phyloP scores from a whole-genome alignment of 768 basidiomycete species.

The Mycena sanguinolenta region DNA sequence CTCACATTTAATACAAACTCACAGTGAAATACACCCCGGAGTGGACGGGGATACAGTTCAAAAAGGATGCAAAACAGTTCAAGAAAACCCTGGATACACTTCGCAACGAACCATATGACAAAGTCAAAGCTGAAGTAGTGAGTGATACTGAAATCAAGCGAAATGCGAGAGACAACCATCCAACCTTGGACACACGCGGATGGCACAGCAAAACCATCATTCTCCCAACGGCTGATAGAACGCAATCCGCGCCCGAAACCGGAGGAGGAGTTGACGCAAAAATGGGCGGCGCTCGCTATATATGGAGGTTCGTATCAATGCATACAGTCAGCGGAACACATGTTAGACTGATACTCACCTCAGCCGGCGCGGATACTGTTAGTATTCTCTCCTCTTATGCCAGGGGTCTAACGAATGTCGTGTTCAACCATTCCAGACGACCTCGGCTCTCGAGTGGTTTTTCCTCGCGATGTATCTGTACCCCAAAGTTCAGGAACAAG shows the following conservation, averaged over 20 bases:
- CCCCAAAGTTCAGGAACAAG: conserved; percentile 40
- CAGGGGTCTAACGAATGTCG: no score
- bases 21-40: conserved; percentile 18
- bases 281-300: not conserved
- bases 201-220: conserved; percentile 19
- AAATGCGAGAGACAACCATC: no score
- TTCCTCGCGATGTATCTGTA: conserved; percentile 37
- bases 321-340: no score
- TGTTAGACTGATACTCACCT: no score
- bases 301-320: no score
- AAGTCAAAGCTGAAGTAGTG: conserved; percentile 2
- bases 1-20: not conserved
- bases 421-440: no score
- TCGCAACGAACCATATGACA: conserved; percentile 6
- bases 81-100: conserved; percentile 2
- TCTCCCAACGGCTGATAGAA: conserved; percentile 1
- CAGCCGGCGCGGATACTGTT: no score
- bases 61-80: conserved; percentile 6
- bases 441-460: conserved; percentile 32
- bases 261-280: conserved; percentile 5
- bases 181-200: not conserved
- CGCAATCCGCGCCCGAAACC: not conserved
- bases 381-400: no score
- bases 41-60: conserved; percentile 12
- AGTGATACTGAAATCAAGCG: no score